Evolutionary conservation across 441 rosid species (phyloP), one percentile per base, ranked within the genome.

Genomic region (Breynia disticha): DNA sequence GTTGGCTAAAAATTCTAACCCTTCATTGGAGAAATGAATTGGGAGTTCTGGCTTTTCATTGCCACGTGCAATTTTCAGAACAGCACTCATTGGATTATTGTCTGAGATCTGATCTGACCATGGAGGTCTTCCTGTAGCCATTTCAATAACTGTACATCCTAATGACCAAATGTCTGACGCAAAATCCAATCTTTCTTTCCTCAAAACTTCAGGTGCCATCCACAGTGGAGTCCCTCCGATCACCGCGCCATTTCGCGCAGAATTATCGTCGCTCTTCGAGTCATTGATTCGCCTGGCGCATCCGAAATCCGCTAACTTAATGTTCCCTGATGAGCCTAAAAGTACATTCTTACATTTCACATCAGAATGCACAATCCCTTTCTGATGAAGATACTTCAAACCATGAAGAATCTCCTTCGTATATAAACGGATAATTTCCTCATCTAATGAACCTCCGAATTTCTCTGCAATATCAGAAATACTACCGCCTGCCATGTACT

Each of bases 171-270:
- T 68, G 46, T 73, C 76, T 0, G 74, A 62, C 24, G 72, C 48
- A n/a, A 66, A 47, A 50, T 52, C 62, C 17, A 67, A 28, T 1
- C 62, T 50, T 65, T 70, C 72, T 15, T 66, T 61, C 57, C 66
- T 60, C 46, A 76, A 32, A 48, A 67, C 72, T 61, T 76, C 77
- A 12, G 72, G 70, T 37, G 81, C 81, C 74, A 70, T 76, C 72
- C 74, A 67, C 41, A 67, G 18, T 17, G 74, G 73, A 48, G 73
- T 72, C 20, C 80, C 72, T 2, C 60, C 64, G n/a, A 65, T 38
- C 28, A 61, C 54, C 45, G 24, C 44, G 38, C 42, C 32, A 16
- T 69, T 63, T 51, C 1, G 12, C 1, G 41, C 21, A 0, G n/a
- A 16, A 3, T 41, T 41, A 1, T 41, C 54, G 2, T 35, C 50